These are phyloP conservation scores for Penicillium occitanis DNA, from an alignment of 2,329 filamentous ascomycete species.

Conservation along the genomic window DNA sequence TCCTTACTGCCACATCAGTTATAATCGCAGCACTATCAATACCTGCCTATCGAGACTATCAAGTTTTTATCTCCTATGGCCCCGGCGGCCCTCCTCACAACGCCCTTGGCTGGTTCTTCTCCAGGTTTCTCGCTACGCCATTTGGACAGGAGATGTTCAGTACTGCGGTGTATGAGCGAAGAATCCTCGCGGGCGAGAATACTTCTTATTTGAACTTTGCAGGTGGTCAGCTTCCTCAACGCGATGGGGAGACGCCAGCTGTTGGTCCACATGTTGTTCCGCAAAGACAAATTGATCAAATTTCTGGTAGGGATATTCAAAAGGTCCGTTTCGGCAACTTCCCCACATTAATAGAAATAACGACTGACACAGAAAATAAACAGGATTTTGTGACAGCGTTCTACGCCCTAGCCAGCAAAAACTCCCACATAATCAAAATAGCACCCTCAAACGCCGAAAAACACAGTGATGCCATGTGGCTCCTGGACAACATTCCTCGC, in stretches of 20 bases:
- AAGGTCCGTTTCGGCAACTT: conserved; percentile 25
- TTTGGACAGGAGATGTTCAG: conserved; percentile 31
- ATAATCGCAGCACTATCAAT: background rate
- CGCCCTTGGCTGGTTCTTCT: conserved; percentile 36
- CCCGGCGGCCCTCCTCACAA: conserved; percentile 40
- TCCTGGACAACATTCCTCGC: conserved; percentile 27
- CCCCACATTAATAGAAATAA: background rate
- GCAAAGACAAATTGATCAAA: conserved; percentile 32
- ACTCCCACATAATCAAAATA: conserved; percentile 32
- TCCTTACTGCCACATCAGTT: background rate
- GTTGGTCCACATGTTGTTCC: conserved; percentile 33
- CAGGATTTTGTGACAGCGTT: conserved; percentile 31
- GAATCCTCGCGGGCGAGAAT: conserved; percentile 24
- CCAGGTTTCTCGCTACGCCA: conserved; percentile 28
- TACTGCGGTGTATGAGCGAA: conserved; percentile 29
- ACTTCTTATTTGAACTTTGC: conserved; percentile 21
- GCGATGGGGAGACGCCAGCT: conserved; percentile 25
- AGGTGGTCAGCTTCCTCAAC: conserved; percentile 23
- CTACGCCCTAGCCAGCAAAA: conserved; percentile 27
- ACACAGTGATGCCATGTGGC: conserved; percentile 31
- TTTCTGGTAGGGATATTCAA: conserved; percentile 27
- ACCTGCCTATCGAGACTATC: conserved; percentile 36
- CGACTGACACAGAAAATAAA: background rate
- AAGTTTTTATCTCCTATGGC: conserved; percentile 38
- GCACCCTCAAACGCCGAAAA: conserved; percentile 29